Base-by-base conservation (phyloP, 495 filamentous ascomycete genomes). In the Xylaria intraflava region DNA sequence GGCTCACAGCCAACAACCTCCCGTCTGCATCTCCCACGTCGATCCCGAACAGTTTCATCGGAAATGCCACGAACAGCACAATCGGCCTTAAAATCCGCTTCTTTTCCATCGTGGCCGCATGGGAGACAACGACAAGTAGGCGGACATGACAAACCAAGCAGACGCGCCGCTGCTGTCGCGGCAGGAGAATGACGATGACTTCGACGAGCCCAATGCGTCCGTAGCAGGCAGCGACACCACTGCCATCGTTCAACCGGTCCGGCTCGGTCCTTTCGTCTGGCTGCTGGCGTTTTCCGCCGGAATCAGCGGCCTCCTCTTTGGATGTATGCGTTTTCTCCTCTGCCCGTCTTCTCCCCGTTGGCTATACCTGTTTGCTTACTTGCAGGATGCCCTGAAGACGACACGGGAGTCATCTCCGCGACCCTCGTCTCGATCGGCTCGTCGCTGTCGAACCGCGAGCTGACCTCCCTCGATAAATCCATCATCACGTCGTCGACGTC, bases 361-460 rank as follows among this genome's bases (percentile, higher is more conserved):
- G 17, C 30, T 31, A 31, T 24, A 39, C 29, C 2, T 8, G 23
- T 14, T 22, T 46, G 12, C 40, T 52, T 46, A 29, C 33, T 16
- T 8, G 40, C 14, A 69, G 61, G 51, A 65, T 43, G 36, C 35
- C 22, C 44, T 39, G 41, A 57, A 93, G 89, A 83, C 57, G 81
- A 84, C 62, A 96, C 91, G 17, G 91, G 91, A 38, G 90, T 95
- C 12, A 93, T 96, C 38, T 93, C 88, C 20, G 85, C 89, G 0
- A 93, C 89, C 0, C 76, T 96, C 27, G 85, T 96, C 33, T 88
- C 87, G 2, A 82, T 95, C 58, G 79, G 78, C 40, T 77, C 79
- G 2, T 85, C 88, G 50, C 81, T 95, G n/a, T 90, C 88, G 6
- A 59, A 70, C 43, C 77, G 78, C 6, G 67, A 76, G 12, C 75